Evolutionary conservation across 31 red algal genomes (phyloP).

Genomic region (Asparagopsis taxiformis): DNA sequence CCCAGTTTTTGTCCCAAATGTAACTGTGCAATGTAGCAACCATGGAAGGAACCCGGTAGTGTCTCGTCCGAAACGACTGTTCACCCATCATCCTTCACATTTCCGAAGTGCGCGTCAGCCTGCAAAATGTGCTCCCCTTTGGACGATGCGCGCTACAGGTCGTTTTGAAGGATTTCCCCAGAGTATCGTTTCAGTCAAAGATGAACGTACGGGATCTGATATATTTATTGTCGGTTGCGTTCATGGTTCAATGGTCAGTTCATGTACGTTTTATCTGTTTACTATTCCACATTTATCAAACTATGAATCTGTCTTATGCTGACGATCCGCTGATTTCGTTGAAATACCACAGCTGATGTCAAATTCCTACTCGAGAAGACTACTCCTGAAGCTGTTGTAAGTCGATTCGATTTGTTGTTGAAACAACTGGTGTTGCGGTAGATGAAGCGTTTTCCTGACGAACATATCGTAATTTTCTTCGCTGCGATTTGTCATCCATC

Average conservation of each 20-base stretch:
- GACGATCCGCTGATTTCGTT: too few relatives aligned
- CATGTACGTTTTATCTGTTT: conserved; percentile 13
- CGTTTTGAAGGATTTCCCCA: conserved; percentile 6
- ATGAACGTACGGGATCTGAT: conserved; percentile 6
- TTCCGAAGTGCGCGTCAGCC: background rate
- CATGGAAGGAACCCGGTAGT: background rate
- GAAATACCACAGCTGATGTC: conserved; percentile 23
- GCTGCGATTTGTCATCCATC: background rate
- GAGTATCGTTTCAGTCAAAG: conserved; percentile 22
- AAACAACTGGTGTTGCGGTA: too few relatives aligned
- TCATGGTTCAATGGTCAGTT: conserved; percentile 51
- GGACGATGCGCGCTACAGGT: background rate
- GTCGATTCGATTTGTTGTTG: background rate
- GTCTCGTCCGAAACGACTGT: background rate
- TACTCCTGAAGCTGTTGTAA: conserved; percentile 36
- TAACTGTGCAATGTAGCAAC: too few relatives aligned
- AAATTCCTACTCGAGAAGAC: conserved; percentile 17
- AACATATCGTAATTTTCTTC: background rate
- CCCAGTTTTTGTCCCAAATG: too few relatives aligned
- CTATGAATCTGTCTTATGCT: too few relatives aligned
- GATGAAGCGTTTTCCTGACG: background rate
- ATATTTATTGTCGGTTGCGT: conserved; percentile 62
- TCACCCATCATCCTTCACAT: background rate
- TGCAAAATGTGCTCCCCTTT: background rate
- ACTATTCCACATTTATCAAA: too few relatives aligned